Evolutionary conservation across 2,329 filamentous ascomycete genomes (phyloP).

Genomic region (Pestalotiopsis sp.): DNA sequence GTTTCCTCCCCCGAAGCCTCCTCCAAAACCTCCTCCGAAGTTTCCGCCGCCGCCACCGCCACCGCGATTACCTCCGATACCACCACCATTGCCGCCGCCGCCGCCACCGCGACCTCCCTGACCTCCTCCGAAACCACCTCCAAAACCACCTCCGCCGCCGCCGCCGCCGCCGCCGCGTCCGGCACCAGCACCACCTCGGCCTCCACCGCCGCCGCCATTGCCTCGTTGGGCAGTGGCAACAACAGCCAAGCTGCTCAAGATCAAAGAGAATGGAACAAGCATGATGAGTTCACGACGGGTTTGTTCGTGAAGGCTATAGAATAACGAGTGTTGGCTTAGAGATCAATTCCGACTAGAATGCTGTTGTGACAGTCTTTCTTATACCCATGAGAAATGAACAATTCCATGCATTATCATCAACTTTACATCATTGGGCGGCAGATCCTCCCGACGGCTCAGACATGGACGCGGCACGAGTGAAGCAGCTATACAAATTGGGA

Average conservation of each 20-base stretch:
- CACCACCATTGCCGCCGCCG: not conserved
- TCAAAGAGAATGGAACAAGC: not conserved
- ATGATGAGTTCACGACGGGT: not conserved
- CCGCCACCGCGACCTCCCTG: not conserved
- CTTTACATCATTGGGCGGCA: not conserved
- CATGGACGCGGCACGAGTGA: not conserved
- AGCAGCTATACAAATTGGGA: not conserved
- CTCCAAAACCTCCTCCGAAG: not conserved
- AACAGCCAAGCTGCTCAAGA: not conserved
- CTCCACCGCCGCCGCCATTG: not conserved
- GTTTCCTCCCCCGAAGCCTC: not conserved
- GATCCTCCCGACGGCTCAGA: not conserved
- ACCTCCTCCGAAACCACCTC: not conserved
- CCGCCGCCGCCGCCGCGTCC: not conserved
- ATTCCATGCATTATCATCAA: not conserved
- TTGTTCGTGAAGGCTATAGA: not conserved
- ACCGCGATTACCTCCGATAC: not conserved
- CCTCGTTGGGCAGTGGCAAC: not conserved
- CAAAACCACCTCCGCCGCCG: too few relatives aligned
- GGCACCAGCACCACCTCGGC: not conserved
- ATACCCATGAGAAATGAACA: not conserved
- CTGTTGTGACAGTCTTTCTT: not conserved
- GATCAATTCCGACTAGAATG: not conserved
- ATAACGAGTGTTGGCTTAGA: not conserved
- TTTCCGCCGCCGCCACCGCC: not conserved